These are phyloP conservation scores for Viridothelium virens DNA, from an alignment of 495 filamentous ascomycete genomes.

Conservation along the genomic window DNA sequence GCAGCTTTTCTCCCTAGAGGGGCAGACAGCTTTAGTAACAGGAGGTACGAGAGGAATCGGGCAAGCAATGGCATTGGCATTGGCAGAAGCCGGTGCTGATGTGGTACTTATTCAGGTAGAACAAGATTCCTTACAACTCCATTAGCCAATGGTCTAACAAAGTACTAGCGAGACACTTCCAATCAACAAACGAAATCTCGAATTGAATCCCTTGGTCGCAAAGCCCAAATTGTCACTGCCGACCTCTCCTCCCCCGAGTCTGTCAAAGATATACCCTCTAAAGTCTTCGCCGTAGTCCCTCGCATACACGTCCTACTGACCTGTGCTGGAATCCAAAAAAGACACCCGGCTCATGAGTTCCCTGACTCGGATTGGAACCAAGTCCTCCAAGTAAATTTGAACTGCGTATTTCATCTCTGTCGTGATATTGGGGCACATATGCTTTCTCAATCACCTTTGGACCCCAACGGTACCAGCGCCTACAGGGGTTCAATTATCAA, in stretches of 20 bases:
- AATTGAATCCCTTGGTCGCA: constrained; percentile 58
- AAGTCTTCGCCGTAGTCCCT: constrained; percentile 51
- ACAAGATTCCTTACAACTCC: background rate
- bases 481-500: constrained; percentile 72
- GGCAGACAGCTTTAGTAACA: constrained; percentile 75
- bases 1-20: constrained; percentile 39
- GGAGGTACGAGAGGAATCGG: constrained; percentile 87
- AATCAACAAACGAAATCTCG: constrained; percentile 56
- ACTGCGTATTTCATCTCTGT: constrained; percentile 71
- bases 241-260: constrained; percentile 59
- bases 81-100: constrained; percentile 80
- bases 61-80: constrained; percentile 68
- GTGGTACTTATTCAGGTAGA: constrained; percentile 55
- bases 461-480: constrained; percentile 43
- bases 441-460: constrained; percentile 47
- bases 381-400: constrained; percentile 80
- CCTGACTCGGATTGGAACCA: constrained; percentile 77
- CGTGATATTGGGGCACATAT: constrained; percentile 83
- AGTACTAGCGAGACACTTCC: constrained; percentile 52
- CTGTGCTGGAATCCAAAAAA: constrained; percentile 76
- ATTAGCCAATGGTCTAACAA: constrained; percentile 8
- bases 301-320: constrained; percentile 64
- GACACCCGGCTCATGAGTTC: constrained; percentile 70
- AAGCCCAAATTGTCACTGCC: constrained; percentile 58
- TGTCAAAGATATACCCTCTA: constrained; percentile 55